Conservation (phyloP, 73 alveolate species). For the Blepharisma japonicum region DNA sequence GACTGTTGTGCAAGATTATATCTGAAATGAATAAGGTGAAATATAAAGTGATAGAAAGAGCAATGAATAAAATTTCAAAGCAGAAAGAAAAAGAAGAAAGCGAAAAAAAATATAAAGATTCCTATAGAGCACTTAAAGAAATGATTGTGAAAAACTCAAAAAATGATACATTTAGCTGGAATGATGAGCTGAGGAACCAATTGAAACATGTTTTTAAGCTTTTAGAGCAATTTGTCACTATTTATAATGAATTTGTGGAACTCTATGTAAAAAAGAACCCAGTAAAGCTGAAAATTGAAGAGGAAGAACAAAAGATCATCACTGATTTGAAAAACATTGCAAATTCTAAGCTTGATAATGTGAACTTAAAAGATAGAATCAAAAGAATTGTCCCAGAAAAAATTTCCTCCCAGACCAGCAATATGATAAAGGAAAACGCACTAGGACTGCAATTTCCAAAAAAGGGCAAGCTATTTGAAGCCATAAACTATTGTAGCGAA, state of each 20-base stretch:
- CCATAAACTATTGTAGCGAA: too few relatives aligned
- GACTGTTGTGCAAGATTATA: too few relatives aligned
- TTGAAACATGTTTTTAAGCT: background rate
- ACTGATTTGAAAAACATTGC: background rate
- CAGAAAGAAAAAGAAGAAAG: background rate
- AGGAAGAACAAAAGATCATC: slow-evolving; percentile 10
- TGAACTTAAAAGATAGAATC: background rate
- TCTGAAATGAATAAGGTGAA: background rate
- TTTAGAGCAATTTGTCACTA: background rate
- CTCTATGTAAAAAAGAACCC: background rate
- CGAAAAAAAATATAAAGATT: background rate
- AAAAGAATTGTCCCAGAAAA: too few relatives aligned
- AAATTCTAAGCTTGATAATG: slow-evolving; percentile 8
- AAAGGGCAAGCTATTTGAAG: too few relatives aligned
- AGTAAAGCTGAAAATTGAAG: background rate
- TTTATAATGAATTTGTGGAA: background rate
- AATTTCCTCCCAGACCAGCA: background rate
- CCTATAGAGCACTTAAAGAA: background rate
- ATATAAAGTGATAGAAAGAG: background rate
- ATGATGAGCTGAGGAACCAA: background rate
- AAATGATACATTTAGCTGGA: background rate
- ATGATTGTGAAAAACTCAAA: background rate
- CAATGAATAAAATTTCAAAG: background rate
- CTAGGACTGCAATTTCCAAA: too few relatives aligned
- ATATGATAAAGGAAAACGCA: background rate